Evolutionary conservation across 306 rosid genomes (phyloP).

Genomic region (Luffa acutangula): DNA sequence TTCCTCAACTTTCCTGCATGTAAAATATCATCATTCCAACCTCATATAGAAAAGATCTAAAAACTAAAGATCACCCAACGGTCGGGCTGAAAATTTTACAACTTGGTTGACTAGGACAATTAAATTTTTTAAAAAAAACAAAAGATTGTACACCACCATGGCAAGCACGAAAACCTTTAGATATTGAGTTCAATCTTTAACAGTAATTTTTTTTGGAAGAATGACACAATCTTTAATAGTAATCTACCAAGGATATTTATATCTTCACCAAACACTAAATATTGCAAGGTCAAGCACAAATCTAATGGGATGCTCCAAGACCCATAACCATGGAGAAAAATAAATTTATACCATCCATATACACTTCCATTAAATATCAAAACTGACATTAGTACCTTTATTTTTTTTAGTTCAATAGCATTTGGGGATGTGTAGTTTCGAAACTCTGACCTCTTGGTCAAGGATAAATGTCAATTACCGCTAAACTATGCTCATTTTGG

Average conservation of each 20-base stretch:
- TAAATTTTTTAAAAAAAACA: slow-evolving; percentile 10
- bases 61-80: neutral
- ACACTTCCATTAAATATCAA: neutral
- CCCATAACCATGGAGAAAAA: neutral
- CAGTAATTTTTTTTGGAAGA: no score
- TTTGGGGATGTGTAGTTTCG: no score
- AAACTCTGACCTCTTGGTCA: no score
- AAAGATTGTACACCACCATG: neutral
- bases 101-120: slow-evolving; percentile 8
- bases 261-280: neutral
- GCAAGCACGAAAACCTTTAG: neutral
- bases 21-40: slow-evolving; percentile 12
- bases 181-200: neutral
- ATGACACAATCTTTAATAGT: neutral
- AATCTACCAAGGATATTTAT: neutral
- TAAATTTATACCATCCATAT: neutral
- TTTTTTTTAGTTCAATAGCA: neutral
- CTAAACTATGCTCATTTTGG: no score
- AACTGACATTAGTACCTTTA: neutral
- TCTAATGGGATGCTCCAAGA: neutral
- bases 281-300: neutral
- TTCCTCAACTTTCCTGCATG: slow-evolving; percentile 64
- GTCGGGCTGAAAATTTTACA: neutral
- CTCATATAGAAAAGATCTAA: neutral
- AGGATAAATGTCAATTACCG: no score